These are phyloP conservation scores for Pyronema domesticum DNA, from an alignment of 495 filamentous ascomycete species.

Conservation along the genomic window DNA sequence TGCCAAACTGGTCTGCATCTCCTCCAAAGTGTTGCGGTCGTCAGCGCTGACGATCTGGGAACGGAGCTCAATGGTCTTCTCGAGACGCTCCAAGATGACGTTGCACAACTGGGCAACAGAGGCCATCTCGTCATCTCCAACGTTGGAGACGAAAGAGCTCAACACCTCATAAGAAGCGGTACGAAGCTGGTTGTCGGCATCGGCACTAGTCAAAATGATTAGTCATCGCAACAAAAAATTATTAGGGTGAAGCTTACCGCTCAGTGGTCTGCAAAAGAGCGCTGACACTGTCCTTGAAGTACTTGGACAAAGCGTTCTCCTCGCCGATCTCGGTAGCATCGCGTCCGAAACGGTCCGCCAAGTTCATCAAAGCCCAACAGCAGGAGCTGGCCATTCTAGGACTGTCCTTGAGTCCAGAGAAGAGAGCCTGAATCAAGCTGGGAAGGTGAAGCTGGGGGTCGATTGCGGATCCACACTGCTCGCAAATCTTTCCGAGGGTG, in stretches of 20 bases:
- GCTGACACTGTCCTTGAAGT: conserved; percentile 83
- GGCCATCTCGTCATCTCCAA: conserved; percentile 66
- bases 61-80: conserved; percentile 81
- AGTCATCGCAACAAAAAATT: conserved; percentile 1
- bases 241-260: conserved; percentile 29
- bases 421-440: conserved; percentile 69
- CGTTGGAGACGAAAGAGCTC: conserved; percentile 76
- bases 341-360: conserved; percentile 74
- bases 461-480: conserved; percentile 71
- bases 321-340: conserved; percentile 36
- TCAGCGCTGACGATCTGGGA: conserved; percentile 89
- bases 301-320: conserved; percentile 68
- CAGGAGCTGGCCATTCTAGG: conserved; percentile 95
- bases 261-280: conserved; percentile 74
- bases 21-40: conserved; percentile 81
- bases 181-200: conserved; percentile 80
- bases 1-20: conserved; percentile 90
- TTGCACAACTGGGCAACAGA: conserved; percentile 65
- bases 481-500: conserved; percentile 86
- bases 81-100: conserved; percentile 70
- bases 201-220: conserved; percentile 32
- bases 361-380: conserved; percentile 98
- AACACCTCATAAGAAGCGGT: conserved; percentile 98
- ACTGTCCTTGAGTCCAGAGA: conserved; percentile 73
- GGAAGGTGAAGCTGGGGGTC: conserved; percentile 68